Conservation (phyloP, 768 basidiomycete genomes). For the Suillus occidentalis region DNA sequence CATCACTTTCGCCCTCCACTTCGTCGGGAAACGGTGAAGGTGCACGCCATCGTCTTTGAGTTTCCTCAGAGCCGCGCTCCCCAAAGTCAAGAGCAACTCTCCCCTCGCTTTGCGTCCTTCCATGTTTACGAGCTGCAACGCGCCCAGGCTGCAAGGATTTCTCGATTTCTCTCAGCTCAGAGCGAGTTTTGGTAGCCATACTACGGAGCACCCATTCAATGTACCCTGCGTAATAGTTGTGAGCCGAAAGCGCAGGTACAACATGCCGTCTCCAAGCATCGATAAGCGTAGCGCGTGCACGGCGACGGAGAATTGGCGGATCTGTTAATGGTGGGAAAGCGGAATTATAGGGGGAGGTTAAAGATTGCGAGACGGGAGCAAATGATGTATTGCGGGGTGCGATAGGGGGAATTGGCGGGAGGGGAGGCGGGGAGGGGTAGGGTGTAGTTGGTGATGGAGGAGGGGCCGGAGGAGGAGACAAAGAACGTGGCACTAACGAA, state of each 20-base stretch:
- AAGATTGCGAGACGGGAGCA: conserved; percentile 18
- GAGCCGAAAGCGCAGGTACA: conserved; percentile 46
- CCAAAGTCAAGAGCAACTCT: conserved; percentile 40
- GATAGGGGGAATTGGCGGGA: conserved; percentile 29
- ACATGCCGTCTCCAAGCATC: conserved; percentile 67
- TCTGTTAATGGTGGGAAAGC: conserved; percentile 14
- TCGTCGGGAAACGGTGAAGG: conserved; percentile 23
- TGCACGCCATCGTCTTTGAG: conserved; percentile 23
- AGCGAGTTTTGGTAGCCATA: conserved; percentile 19
- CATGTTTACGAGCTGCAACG: conserved; percentile 41
- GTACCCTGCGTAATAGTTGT: conserved; percentile 35
- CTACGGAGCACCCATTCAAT: conserved; percentile 32
- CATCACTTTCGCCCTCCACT: conserved; percentile 16
- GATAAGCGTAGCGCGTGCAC: conserved; percentile 66
- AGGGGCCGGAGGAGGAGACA: conserved; percentile 24
- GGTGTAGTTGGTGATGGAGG: conserved; percentile 20
- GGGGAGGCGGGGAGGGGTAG: conserved; percentile 26
- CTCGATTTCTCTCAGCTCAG: conserved; percentile 19
- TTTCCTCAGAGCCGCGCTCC: conserved; percentile 25
- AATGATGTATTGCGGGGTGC: conserved; percentile 25
- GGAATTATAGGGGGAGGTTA: conserved; percentile 21
- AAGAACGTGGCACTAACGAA: conserved; percentile 32
- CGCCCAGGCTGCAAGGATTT: conserved; percentile 14
- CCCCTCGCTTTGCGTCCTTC: conserved; percentile 45
- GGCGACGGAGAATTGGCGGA: conserved; percentile 50